Evolutionary conservation across 139 green algal genomes (phyloP).

Genomic region (Bryopsis sp.): DNA sequence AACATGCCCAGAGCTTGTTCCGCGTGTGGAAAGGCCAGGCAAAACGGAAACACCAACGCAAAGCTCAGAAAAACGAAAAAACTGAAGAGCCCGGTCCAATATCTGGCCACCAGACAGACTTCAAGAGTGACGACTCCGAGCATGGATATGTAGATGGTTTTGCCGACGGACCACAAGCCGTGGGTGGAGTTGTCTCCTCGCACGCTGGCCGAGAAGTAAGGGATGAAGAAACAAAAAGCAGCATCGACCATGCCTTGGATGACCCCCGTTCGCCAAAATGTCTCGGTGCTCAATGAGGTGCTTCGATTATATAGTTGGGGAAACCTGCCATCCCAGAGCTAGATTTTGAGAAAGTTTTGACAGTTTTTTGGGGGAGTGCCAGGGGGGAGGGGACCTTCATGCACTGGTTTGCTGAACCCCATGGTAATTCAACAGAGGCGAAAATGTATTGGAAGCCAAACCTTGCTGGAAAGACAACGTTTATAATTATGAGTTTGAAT

Average conservation of each 20-base stretch:
- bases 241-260: slow-evolving; percentile 31
- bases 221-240: slow-evolving; percentile 52
- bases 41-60: slow-evolving; percentile 49
- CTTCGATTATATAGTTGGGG: slow-evolving; percentile 43
- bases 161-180: slow-evolving; percentile 32
- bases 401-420: too few relatives aligned
- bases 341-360: too few relatives aligned
- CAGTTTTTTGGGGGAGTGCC: too few relatives aligned
- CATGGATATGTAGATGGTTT: slow-evolving; percentile 40
- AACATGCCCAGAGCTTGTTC: slow-evolving; percentile 27
- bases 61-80: slow-evolving; percentile 48
- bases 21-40: slow-evolving; percentile 44
- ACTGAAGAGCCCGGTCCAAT: slow-evolving; percentile 55
- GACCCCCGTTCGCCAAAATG: slow-evolving; percentile 50
- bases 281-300: slow-evolving; percentile 31
- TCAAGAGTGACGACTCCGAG: slow-evolving; percentile 55
- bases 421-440: too few relatives aligned
- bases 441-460: too few relatives aligned
- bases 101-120: slow-evolving; percentile 48
- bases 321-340: too few relatives aligned
- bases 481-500: too few relatives aligned
- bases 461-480: too few relatives aligned
- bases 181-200: slow-evolving; percentile 7
- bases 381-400: too few relatives aligned
- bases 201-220: slow-evolving; percentile 33